Conservation (phyloP, 345 rosid genomes). For the Eucalyptus pumila region DNA sequence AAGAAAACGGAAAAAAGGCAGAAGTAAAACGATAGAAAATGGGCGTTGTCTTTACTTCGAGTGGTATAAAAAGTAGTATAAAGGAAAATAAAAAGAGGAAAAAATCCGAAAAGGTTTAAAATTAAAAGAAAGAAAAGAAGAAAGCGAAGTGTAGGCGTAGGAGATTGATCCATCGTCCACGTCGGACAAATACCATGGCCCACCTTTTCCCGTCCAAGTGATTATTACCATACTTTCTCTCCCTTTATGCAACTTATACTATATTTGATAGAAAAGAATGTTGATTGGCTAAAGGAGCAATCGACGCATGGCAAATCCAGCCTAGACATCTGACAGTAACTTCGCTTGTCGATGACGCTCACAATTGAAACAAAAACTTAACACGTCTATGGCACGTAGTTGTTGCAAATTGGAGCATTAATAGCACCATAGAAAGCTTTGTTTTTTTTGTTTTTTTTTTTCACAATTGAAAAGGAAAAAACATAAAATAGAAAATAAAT, state of each 20-base stretch:
- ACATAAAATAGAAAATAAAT: no score
- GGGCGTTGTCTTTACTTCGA: neutral
- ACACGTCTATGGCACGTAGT: fast-evolving
- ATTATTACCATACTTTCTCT: neutral
- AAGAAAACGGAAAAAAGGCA: no score
- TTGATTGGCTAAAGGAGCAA: neutral
- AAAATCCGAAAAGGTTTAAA: no score
- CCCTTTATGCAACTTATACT: neutral
- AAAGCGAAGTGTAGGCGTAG: no score
- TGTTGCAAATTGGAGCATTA: neutral
- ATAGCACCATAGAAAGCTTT: neutral
- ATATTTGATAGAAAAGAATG: neutral
- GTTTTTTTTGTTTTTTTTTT: neutral
- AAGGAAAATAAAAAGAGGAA: no score
- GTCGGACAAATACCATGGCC: no score
- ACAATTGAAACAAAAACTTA: neutral
- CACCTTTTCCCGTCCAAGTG: neutral
- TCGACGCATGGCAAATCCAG: neutral
- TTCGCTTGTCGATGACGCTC: neutral
- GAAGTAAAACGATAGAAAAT: no score
- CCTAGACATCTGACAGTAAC: no score
- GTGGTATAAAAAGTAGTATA: neutral
- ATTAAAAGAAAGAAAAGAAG: no score
- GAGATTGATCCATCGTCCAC: no score
- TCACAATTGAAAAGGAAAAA: neutral